These are phyloP conservation scores for Sporormia fimetaria DNA, from an alignment of 495 filamentous ascomycete species.

Conservation along the genomic window DNA sequence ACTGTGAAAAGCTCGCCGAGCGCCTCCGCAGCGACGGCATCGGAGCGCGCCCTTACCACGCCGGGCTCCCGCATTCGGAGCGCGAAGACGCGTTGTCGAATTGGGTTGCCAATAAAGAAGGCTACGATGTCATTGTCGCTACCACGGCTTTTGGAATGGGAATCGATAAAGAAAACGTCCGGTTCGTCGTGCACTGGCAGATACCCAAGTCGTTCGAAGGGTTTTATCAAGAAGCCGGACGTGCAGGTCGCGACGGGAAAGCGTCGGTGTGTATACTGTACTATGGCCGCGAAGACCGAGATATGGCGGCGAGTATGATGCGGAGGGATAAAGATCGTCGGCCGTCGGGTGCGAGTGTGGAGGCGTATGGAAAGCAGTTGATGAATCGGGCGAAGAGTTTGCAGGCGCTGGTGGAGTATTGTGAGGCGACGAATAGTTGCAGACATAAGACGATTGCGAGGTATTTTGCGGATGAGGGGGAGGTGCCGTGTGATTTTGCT, in stretches of 20 bases:
- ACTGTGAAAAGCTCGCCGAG: slow-evolving; percentile 63
- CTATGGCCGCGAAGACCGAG: slow-evolving; percentile 73
- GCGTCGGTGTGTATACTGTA: slow-evolving; percentile 78
- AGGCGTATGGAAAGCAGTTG: slow-evolving; percentile 40
- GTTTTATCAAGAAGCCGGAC: slow-evolving; percentile 89
- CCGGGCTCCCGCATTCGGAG: slow-evolving; percentile 46
- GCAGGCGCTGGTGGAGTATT: slow-evolving; percentile 57
- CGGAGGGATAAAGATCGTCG: slow-evolving; percentile 18
- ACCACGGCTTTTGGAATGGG: slow-evolving; percentile 97
- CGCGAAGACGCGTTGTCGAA: slow-evolving; percentile 54
- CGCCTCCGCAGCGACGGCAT: slow-evolving; percentile 50
- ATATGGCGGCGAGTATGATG: slow-evolving; percentile 46
- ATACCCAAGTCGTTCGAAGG: slow-evolving; percentile 87
- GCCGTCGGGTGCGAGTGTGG: slow-evolving; percentile 18
- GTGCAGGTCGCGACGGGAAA: slow-evolving; percentile 81
- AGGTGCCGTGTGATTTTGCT: slow-evolving; percentile 63
- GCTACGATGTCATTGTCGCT: slow-evolving; percentile 84
- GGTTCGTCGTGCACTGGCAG: slow-evolving; percentile 90
- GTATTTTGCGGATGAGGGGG: slow-evolving; percentile 64
- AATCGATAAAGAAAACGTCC: slow-evolving; percentile 87
- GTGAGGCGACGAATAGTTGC: slow-evolving; percentile 61
- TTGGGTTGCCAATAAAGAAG: slow-evolving; percentile 63
- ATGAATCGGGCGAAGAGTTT: slow-evolving; percentile 32
- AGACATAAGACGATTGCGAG: slow-evolving; percentile 64
- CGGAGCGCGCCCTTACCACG: slow-evolving; percentile 61